Evolutionary conservation across 768 basidiomycete species (phyloP), one percentile per base, ranked within the genome.

Genomic region (Tylopilus balloui): DNA sequence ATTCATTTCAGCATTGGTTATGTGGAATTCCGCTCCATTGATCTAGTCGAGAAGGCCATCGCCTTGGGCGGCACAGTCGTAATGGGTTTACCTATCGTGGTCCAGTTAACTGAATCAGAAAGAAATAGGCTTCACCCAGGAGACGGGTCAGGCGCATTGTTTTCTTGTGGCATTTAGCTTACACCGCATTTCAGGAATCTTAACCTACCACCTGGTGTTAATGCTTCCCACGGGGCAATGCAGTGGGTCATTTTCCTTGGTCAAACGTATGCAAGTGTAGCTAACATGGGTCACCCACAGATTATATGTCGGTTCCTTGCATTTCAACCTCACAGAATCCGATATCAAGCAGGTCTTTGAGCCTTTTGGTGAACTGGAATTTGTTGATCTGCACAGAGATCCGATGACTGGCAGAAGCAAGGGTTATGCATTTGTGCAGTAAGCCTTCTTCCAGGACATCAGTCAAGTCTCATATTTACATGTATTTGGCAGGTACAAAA

Each of bases 261-360:
- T 57, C 55, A 45, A 45, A 32, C 17, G 10, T 34, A 23, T 51
- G 21, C 55, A 44, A 31, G 57, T 42, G 45, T 52, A 27, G 15
- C 52, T 50, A 12, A 64, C 50, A 52, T 6, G 4, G 24, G 34
- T 28, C 21, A 40, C 42, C 40, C 23, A 54, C 58, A 92, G 94
- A 68, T 80, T 99, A 68, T 99, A 96, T 68, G 92, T 99, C 69
- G 93, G 92, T 50, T 95, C 92, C 52, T 74, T 99, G 39, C 92
- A 97, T 70, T 96, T 95, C 77, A 94, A 92, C 69, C 84, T 99
- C 52, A 90, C 92, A 47, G 90, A 96, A 72, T 86, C 91, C 59
- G 95, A 99, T 75, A 88, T 99, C 73, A 90, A 87, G 71, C 93
- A 97, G 81, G 95, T 99, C 58, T 99, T 99, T 69, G 93, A 96